Evolutionary conservation across 768 basidiomycete species (phyloP), one percentile per base, ranked within the genome.

Genomic region (Termitomyces sp.): DNA sequence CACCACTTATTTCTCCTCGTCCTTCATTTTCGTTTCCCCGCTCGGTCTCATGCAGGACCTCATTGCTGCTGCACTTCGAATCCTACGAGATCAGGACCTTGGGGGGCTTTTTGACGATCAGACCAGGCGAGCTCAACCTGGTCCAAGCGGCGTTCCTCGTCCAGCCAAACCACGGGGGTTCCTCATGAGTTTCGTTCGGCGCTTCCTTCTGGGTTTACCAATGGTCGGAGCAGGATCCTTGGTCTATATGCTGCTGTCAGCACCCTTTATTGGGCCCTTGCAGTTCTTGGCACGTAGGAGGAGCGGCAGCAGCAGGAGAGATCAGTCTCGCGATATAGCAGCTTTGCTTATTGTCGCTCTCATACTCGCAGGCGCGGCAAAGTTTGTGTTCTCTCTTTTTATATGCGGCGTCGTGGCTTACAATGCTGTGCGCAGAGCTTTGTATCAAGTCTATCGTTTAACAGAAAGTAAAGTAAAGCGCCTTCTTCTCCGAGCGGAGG

Each of bases 181-280:
- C 41, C 41, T 90, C 10, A 74, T 71, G 57, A 74, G 78, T 32
- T 82, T 91, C 62, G 60, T 88, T 53, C 82, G 80, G 42, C 84
- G 90, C n/a, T 87, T 92, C 67, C 62, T 92, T 13, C 68, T 93
- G 26, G 91, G 91, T 24, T 74, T 92, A 14, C 90, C 91, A 29
- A 77, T 92, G 56, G 79, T 93, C 13, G 90, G 90, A 10, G 88
- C 87, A 41, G 83, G 83, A 20, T 91, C 88, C 16, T 69, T 92
- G 43, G 79, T 90, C 18, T 87, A 89, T 53, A 81, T 90, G 81
- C 69, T 92, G 16, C 60, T 85, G 12, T 82, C 87, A 3, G 67
- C 85, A 7, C 87, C 84, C 24, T 68, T 87, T 56, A 75, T 89
- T 46, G 83, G 79, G 0, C 88, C 89, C 14, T 68, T 91, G 41